Percentiles rank a stretch among this genome's conserved stretches.
These are phyloP conservation scores for Chaetomium sp. DNA, from an alignment of 2,329 filamentous ascomycete genomes.

Conservation along the genomic window DNA sequence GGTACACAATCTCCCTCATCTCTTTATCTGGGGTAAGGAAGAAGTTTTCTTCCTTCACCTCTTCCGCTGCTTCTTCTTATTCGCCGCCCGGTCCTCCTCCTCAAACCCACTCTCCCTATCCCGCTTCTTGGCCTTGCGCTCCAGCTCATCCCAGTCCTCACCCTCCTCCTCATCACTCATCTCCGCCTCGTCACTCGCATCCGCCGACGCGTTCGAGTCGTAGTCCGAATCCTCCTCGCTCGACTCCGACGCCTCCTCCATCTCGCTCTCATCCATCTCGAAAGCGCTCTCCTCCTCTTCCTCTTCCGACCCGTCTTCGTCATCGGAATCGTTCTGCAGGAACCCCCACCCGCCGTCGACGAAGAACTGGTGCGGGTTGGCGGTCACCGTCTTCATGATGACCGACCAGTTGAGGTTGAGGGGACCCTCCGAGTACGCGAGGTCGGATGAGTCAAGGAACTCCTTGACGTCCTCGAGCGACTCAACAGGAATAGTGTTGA, in stretches of 20 bases:
- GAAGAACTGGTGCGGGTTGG: conserved; percentile 93
- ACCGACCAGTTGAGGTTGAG: conserved; percentile 98
- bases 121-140: conserved; percentile 82
- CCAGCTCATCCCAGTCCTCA: conserved; percentile 91
- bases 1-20: neutral
- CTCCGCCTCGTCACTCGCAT: conserved; percentile 72
- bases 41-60: conserved; percentile 2
- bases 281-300: conserved; percentile 90
- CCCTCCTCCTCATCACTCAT: conserved; percentile 66
- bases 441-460: conserved; percentile 93
- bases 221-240: conserved; percentile 86
- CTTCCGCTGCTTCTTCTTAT: conserved; percentile 56
- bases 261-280: conserved; percentile 79
- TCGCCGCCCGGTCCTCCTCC: conserved; percentile 63
- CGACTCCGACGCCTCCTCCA: conserved; percentile 72
- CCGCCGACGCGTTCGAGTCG: conserved; percentile 78
- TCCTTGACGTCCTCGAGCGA: conserved; percentile 93
- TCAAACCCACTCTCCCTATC: conserved; percentile 64
- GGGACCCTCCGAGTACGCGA: conserved; percentile 87
- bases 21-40: neutral
- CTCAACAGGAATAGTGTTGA: conserved; percentile 98
- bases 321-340: conserved; percentile 79
- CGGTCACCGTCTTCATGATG: conserved; percentile 98
- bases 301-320: conserved; percentile 67
- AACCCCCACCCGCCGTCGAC: conserved; percentile 93